Evolutionary conservation across 495 filamentous ascomycete genomes (phyloP), one percentile per base, ranked within the genome.

Genomic region (Oidiodendron maius): DNA sequence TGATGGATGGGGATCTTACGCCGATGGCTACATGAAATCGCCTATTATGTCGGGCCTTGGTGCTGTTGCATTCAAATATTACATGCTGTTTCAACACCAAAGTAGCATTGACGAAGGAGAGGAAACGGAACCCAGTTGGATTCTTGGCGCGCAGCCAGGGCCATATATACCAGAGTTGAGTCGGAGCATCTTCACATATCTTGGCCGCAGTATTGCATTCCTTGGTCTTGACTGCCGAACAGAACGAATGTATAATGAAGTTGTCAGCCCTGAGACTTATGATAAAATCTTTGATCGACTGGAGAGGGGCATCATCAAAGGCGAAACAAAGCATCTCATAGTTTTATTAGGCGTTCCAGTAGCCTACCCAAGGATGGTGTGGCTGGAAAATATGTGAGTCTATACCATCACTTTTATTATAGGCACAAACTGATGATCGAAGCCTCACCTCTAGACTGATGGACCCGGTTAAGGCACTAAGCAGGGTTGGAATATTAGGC

Each of bases 81-180:
- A 98, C 59, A 81, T 98, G 80, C 75, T 98, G 5, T 98, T 97
- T 69, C 93, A 98, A 64, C 93, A 98, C 58, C 93, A 98, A 63
- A 93, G 83, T 56, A 71, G 91, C 17, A 72, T 76, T 0, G 79
- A 84, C 13, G 91, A 96, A 64, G 84, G 79, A 1, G 80, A 90
- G 53, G 68, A 77, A 47, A 76, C 87, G 13, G 93, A 98, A 62
- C 89, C 91, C 8, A 95, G 86, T 62, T 98, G 94, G 94, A 63
- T 90, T 22, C 70, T 96, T 13, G 93, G 93, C 20, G 70, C 74
- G 24, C 64, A 73, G 15, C 86, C 83, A 10, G 93, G 93, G 6
- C 94, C 94, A 12, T 97, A 96, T 64, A 96, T 98, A 66, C 79
- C 78, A 20, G 81, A 97, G 60, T 68, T 75, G 22, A 95, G 87